Conservation (phyloP, 208 protist species). For the Trypanosoma scelopori region DNA sequence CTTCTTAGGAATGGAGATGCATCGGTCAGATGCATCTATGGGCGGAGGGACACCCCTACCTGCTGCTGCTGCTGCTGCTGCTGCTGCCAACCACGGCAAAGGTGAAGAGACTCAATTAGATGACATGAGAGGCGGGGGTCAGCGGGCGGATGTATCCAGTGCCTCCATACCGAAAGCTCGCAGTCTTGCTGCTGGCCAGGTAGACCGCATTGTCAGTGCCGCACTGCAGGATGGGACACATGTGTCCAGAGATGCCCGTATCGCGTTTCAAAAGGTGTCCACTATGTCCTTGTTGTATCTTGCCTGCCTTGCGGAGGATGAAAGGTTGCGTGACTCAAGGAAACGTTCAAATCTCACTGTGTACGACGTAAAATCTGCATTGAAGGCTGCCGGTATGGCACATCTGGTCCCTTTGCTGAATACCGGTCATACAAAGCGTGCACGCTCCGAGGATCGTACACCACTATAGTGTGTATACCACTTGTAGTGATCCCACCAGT, state of each 20-base stretch:
- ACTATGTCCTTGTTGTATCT: constrained; percentile 71
- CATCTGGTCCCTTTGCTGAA: constrained; percentile 63
- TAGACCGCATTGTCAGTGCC: constrained; percentile 55
- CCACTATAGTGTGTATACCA: neutral
- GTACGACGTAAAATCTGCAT: constrained; percentile 60
- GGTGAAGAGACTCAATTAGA: neutral
- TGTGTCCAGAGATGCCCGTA: constrained; percentile 59
- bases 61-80: neutral
- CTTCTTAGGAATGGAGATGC: neutral
- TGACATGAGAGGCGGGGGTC: neutral
- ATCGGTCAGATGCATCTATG: neutral
- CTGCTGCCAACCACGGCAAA: neutral
- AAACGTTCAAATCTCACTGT: constrained; percentile 60
- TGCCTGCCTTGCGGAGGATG: constrained; percentile 68
- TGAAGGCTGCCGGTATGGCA: constrained; percentile 70
- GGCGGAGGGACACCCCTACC: neutral
- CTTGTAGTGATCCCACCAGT: neutral
- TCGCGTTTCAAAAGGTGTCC: constrained; percentile 79
- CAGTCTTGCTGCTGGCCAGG: constrained; percentile 72
- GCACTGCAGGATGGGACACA: constrained; percentile 67
- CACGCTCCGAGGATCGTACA: constrained; percentile 2
- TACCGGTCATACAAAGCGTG: constrained; percentile 44
- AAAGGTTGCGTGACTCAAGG: constrained; percentile 38
- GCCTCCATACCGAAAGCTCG: constrained; percentile 10
- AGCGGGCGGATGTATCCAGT: neutral